Conservation (phyloP, 768 basidiomycete genomes). For the Boletales sp. region DNA sequence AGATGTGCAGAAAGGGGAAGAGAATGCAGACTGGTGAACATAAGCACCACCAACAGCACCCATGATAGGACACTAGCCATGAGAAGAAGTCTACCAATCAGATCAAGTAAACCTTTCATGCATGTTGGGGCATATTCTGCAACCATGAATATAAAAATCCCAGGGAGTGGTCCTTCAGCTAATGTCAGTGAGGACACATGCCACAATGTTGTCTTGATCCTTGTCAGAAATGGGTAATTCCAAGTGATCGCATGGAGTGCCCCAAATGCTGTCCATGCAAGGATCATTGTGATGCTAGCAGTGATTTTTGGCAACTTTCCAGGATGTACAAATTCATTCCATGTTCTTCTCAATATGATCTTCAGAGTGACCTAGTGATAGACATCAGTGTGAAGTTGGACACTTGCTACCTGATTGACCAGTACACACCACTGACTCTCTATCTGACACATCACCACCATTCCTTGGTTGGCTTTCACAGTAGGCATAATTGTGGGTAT, state of each 20-base stretch:
- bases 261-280: background rate
- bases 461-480: too few relatives aligned
- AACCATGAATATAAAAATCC: too few relatives aligned
- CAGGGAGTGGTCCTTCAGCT: background rate
- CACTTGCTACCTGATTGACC: too few relatives aligned
- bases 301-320: too few relatives aligned
- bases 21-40: background rate
- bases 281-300: background rate
- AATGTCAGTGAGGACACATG: background rate
- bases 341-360: background rate
- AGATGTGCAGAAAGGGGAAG: background rate
- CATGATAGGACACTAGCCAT: background rate
- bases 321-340: too few relatives aligned
- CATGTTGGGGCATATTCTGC: too few relatives aligned
- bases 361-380: background rate
- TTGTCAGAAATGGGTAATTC: background rate
- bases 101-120: too few relatives aligned
- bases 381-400: background rate
- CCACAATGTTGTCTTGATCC: background rate
- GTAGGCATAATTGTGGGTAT: background rate
- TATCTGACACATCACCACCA: too few relatives aligned
- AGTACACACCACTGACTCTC: background rate
- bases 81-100: too few relatives aligned
- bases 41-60: background rate
- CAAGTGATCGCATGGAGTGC: background rate